A percentile compares a stretch with the other conserved stretches of the same genome.
These are phyloP conservation scores for Lunasporangiospora selenospora DNA, from an alignment of 192 early-diverging fungal genomes.

Conservation along the genomic window DNA sequence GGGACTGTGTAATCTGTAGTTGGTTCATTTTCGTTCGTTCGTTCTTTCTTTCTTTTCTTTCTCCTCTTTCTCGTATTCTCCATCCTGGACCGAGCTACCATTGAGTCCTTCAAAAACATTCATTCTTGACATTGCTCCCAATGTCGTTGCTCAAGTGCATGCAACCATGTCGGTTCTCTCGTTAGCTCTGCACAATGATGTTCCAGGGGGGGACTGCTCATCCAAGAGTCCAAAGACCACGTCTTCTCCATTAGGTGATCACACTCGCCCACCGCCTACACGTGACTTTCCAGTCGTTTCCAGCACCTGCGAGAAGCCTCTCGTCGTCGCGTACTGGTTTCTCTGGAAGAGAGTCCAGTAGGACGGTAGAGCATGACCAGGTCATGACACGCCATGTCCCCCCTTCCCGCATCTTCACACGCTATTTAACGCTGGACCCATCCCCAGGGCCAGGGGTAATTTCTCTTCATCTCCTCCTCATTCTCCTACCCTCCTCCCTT, in stretches of 20 bases:
- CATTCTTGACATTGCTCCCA: slow-evolving; percentile 15
- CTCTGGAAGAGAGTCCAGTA: too few species aligned
- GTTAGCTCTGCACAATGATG: slow-evolving; percentile 14
- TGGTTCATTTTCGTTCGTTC: background rate
- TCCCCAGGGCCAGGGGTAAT: background rate
- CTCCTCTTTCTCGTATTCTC: background rate
- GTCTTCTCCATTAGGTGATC: too few species aligned
- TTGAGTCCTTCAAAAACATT: background rate
- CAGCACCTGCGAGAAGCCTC: too few species aligned
- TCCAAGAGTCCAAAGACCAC: background rate
- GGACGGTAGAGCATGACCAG: too few species aligned
- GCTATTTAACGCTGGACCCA: too few species aligned
- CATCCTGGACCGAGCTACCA: background rate
- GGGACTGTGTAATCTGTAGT: background rate
- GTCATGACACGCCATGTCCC: too few species aligned
- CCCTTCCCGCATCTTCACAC: too few species aligned
- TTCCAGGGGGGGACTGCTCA: slow-evolving; percentile 7
- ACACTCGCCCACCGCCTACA: too few species aligned
- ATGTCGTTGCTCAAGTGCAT: too few species aligned
- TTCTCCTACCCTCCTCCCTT: background rate
- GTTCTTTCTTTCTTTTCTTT: background rate
- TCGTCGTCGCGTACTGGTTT: too few species aligned
- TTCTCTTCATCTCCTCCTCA: background rate
- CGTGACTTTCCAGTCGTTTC: too few species aligned
- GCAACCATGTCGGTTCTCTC: background rate